Evolutionary conservation across 2,329 filamentous ascomycete genomes (phyloP).

Genomic region (Cordyceps farinosa): DNA sequence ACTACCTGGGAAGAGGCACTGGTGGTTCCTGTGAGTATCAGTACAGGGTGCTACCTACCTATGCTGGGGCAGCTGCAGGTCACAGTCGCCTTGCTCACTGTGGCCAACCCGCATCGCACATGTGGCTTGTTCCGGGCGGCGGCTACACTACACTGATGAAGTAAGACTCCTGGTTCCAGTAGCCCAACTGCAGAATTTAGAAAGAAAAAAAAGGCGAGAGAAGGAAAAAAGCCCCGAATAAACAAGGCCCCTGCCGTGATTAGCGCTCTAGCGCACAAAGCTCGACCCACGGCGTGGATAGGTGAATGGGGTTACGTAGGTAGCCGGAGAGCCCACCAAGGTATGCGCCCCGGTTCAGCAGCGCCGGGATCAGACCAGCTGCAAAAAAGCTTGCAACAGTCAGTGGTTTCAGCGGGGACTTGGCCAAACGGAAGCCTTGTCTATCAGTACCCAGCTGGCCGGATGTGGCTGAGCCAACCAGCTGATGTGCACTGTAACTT

Average conservation of each 20-base stretch:
- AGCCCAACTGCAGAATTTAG: too few relatives aligned
- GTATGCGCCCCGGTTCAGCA: background rate
- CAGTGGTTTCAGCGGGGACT: background rate
- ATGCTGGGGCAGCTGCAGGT: too few relatives aligned
- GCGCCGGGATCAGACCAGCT: conserved; percentile 9
- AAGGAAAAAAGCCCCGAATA: too few relatives aligned
- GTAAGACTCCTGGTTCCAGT: too few relatives aligned
- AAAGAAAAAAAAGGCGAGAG: background rate
- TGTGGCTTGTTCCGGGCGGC: background rate
- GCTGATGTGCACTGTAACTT: too few relatives aligned
- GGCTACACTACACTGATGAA: too few relatives aligned
- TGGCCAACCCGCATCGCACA: background rate
- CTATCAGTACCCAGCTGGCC: background rate
- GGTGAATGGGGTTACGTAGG: background rate
- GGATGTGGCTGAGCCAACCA: background rate
- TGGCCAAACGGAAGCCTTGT: background rate
- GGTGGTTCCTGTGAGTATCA: too few relatives aligned
- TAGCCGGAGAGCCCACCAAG: background rate
- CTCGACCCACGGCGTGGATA: background rate
- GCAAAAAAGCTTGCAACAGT: too few relatives aligned
- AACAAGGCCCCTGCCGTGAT: conserved; percentile 4
- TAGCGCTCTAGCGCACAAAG: background rate
- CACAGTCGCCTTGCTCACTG: background rate
- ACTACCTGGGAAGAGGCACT: too few relatives aligned
- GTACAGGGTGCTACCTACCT: background rate